Evolutionary conservation across 176 grass and related monocot species (phyloP), one percentile per base, ranked within the genome.

Genomic region (Phoenix dactylifera): DNA sequence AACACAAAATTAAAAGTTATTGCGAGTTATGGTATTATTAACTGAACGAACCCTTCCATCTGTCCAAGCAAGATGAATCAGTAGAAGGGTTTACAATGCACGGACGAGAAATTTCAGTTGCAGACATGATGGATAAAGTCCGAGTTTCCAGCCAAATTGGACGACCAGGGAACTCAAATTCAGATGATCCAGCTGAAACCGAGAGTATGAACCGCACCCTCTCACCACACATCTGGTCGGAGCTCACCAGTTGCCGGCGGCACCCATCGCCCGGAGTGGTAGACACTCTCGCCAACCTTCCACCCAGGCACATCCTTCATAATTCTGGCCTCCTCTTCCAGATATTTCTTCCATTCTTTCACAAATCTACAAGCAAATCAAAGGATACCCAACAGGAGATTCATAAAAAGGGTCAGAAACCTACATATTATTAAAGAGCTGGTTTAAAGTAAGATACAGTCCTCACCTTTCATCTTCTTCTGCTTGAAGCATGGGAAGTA

Each of bases 231-330:
- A 60, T 92, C 93, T 14, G 84, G 93, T 16, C 93, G 93, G 22
- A 98, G 87, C 67, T 98, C 84, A 9, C 93, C 88, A 2, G 79
- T 89, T 48, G 93, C 84, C 0, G 88, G 93, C 55, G 93, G 93
- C 88, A 86, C 89, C 93, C 93, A 98, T 63, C 76, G 92, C 16
- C 93, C 93, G 6, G 93, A 89, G 58, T 84, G 79, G 64, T 98
- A 92, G 15, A 98, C 93, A 20, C 54, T 89, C 44, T 98, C 79
- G 1, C 93, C 88, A 19, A 98, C 93, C 77, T 98, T 98, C 93
- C 93, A 98, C 49, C 93, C 88, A 62, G 88, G 93, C 69, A 98
- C 84, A 73, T 92, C 74, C 78, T 89, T 89, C 93, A 98, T 98
- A 39, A 98, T 88, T 59, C 73, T 83, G 0, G 88, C 88, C 58